Evolutionary conservation across 495 filamentous ascomycete genomes (phyloP), one percentile per base, ranked within the genome.

Genomic region (Penicillium salamii): DNA sequence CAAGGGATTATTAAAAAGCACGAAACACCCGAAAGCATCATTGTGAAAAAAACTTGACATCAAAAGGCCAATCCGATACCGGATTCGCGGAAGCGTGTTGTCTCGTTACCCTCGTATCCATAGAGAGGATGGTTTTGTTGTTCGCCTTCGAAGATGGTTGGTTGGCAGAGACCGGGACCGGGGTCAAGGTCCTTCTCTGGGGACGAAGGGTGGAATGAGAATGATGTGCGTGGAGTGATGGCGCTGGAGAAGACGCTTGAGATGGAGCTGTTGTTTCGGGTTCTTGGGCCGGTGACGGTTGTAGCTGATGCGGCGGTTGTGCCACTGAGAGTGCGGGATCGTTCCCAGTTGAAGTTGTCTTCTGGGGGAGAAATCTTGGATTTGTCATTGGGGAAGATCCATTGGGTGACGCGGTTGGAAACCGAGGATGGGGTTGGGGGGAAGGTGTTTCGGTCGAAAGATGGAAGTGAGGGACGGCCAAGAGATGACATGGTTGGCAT

Each of bases 271-370:
- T 64, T 61, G 44, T 52, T 39, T 35, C 63, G 55, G 14, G 36
- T 21, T 15, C 41, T 46, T 0, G 49, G 50, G 1, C 54, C 52
- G 13, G 58, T 59, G 21, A 61, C 46, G 43, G 62, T 68, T 5
- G 59, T 49, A 9, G 56, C 55, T 3, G 72, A 69, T 11, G 53
- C 58, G 34, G 71, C 46, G 4, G 72, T 74, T 9, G 68, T 70
- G 13, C 70, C 70, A 41, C 72, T 76, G 26, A 71, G 41, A 1
- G 70, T 73, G 32, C 69, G 72, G 31, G 65, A 59, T 50, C 67
- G 66, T 29, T 65, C 64, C 53, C 66, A 69, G 4, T 42, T 43
- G 18, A 67, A 63, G 15, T 42, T 55, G 19, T 55, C 51, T 17
- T 62, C 63, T 15, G 52, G 48, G 3, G 58, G 46, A 11, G 49